These are phyloP conservation scores for Podospora pseudocomata DNA, from an alignment of 495 filamentous ascomycete genomes.

Conservation along the genomic window DNA sequence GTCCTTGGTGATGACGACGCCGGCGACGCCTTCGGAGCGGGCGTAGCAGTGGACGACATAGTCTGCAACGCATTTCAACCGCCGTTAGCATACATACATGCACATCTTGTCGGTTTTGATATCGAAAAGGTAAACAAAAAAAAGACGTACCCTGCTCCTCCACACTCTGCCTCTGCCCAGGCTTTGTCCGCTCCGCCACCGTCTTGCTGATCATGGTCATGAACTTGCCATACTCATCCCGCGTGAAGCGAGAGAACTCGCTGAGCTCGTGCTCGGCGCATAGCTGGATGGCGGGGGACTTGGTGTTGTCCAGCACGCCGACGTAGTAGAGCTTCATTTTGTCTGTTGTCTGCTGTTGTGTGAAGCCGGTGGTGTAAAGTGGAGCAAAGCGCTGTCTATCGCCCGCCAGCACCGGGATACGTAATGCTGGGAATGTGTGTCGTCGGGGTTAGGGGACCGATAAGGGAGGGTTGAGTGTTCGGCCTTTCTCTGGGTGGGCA, in stretches of 20 bases:
- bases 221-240: constrained; percentile 62
- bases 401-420: neutral
- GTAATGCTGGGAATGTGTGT: neutral
- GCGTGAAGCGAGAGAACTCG: constrained; percentile 78
- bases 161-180: constrained; percentile 87
- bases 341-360: constrained; percentile 22
- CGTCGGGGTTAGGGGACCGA: neutral
- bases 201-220: constrained; percentile 66
- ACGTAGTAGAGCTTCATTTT: constrained; percentile 94
- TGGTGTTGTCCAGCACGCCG: constrained; percentile 57
- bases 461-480: neutral
- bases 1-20: constrained; percentile 83
- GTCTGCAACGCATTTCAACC: constrained; percentile 35
- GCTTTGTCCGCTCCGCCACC: constrained; percentile 73
- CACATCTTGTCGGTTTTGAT: neutral
- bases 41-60: constrained; percentile 89
- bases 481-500: neutral
- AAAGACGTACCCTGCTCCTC: constrained; percentile 71
- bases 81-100: neutral
- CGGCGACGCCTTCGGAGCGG: constrained; percentile 80
- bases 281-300: constrained; percentile 75
- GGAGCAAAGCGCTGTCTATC: neutral
- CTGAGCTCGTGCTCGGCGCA: constrained; percentile 75
- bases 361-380: neutral
- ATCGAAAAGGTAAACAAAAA: too few species aligned